Base-by-base conservation (phyloP, 768 basidiomycete genomes). In the Guyanaporus albipodus region DNA sequence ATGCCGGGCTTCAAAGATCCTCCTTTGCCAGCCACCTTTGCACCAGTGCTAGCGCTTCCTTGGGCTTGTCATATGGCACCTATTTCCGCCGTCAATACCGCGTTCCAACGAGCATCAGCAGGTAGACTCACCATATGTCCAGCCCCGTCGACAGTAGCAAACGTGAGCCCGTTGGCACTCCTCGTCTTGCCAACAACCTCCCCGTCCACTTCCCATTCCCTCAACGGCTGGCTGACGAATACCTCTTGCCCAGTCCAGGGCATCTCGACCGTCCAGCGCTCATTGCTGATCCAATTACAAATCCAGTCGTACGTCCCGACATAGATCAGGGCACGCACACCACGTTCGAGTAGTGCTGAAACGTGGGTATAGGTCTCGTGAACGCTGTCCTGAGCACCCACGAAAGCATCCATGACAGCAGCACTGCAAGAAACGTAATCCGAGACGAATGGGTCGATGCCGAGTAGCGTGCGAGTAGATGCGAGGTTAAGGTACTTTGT, bases 251-350 rank as follows among this genome's bases (percentile, higher is more conserved):
- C 85, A 37, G 75, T 77, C 90, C 90, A 91, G 42, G 83, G 77
- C 41, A 92, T 70, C 49, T 75, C 70, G 40, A 87, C 77, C 7
- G 83, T 78, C 89, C 89, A 91, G 33, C 79, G 70, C 57, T 79
- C 79, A 66, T 91, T 91, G 14, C 83, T 82, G 23, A 87, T 67
- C 79, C 80, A 86, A 60, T 88, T 87, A 60, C 86, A 89, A 50
- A 83, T 83, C 83, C 84, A 87, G 57, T 87, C 84, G 52, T 82
- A 83, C 35, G 79, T 83, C 17, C 85, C 85, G 1, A 82, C 82
- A 52, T 88, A 88, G 38, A 85, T 81, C 33, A 91, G 73, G 28
- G 88, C 69, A 6, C 82, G 78, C 17, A 93, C 67, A 1, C 83
- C 84, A n/a, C 87, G 77, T 48, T 91, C 87, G 8, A 91, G 76